These are phyloP conservation scores for Phialocephala subalpina DNA, from an alignment of 2,329 filamentous ascomycete genomes.

Conservation along the genomic window DNA sequence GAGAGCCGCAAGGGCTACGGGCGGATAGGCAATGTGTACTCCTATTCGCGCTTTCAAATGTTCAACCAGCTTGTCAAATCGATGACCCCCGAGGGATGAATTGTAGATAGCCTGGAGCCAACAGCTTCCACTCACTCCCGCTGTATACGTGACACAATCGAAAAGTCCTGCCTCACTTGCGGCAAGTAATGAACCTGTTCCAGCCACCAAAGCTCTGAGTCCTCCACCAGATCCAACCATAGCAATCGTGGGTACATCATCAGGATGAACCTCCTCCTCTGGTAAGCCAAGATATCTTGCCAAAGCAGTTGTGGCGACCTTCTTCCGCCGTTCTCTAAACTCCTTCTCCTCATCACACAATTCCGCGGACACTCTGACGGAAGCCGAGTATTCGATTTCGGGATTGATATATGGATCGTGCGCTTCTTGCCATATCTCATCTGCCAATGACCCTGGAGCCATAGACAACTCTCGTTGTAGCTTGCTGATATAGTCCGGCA, in stretches of 20 bases:
- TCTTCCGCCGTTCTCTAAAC: conserved; percentile 75
- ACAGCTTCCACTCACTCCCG: conserved; percentile 94
- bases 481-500: conserved; percentile 82
- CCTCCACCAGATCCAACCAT: conserved; percentile 95
- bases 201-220: conserved; percentile 87
- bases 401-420: conserved; percentile 85
- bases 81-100: conserved; percentile 76
- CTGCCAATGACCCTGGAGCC: conserved; percentile 85
- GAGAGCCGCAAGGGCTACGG: conserved; percentile 80
- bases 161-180: conserved; percentile 88
- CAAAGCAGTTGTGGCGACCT: conserved; percentile 74
- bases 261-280: conserved; percentile 84
- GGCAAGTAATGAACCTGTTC: conserved; percentile 86
- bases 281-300: conserved; percentile 83
- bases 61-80: conserved; percentile 75
- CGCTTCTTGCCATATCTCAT: conserved; percentile 93
- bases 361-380: conserved; percentile 81
- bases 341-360: conserved; percentile 84
- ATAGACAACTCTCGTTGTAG: conserved; percentile 88
- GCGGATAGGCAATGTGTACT: conserved; percentile 92
- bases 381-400: conserved; percentile 83
- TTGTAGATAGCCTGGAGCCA: conserved; percentile 93
- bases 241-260: conserved; percentile 92
- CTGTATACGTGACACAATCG: conserved; percentile 93
- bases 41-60: conserved; percentile 87